phyloP scores from a whole-genome alignment of 75 land plant species.

The Cunninghamia lanceolata region DNA sequence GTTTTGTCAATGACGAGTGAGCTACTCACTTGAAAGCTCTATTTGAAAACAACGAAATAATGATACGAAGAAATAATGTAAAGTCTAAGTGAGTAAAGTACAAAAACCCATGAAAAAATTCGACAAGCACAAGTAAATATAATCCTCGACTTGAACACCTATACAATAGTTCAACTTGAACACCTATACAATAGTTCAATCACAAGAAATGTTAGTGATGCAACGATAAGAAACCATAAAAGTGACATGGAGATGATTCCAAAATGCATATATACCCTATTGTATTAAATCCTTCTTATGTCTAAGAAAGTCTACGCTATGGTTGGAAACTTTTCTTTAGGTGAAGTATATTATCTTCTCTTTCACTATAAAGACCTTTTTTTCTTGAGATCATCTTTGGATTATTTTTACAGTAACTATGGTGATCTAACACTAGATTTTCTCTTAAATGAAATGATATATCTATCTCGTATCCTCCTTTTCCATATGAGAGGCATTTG shows the following conservation, averaged over 20 bases:
- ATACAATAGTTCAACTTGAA: too few relatives aligned
- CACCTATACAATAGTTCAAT: neutral
- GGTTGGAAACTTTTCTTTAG: constrained; percentile 53
- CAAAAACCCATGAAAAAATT: too few relatives aligned
- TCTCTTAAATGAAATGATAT: neutral
- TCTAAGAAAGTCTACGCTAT: constrained; percentile 66
- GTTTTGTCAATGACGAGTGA: too few relatives aligned
- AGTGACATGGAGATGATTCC: neutral
- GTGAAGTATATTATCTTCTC: constrained; percentile 42
- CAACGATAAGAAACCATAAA: neutral
- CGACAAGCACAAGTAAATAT: neutral
- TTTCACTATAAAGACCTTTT: constrained; percentile 16
- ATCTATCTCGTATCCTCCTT: constrained; percentile 39
- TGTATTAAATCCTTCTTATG: constrained; percentile 57
- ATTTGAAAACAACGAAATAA: neutral
- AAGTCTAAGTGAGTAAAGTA: neutral
- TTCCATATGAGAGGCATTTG: too few relatives aligned
- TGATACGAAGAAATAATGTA: neutral
- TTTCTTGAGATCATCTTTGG: constrained; percentile 29
- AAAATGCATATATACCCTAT: constrained; percentile 38
- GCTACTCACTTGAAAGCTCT: too few relatives aligned
- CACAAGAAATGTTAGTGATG: neutral
- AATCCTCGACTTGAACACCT: too few relatives aligned
- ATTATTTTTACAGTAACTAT: constrained; percentile 63
- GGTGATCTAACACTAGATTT: constrained; percentile 47